Conservation (phyloP, 805 yeast species). For the Lachancea kluyveri region DNA sequence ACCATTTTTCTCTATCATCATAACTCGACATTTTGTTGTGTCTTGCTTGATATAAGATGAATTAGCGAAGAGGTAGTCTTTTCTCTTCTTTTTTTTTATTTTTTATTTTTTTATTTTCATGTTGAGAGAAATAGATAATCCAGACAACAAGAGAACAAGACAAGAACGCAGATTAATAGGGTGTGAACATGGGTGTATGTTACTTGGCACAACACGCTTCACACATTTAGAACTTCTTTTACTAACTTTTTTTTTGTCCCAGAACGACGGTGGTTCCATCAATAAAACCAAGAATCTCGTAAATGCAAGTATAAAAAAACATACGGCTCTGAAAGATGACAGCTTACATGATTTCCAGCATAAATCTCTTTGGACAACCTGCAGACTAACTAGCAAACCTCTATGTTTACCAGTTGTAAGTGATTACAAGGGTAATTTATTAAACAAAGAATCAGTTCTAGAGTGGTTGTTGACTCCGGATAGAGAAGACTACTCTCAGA, state of each 20-base stretch:
- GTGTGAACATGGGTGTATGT: conserved; percentile 8
- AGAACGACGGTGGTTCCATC: conserved; percentile 72
- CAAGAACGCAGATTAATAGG: no score
- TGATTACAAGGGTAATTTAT: conserved; percentile 62
- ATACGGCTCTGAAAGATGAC: conserved; percentile 13
- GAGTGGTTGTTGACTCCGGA: conserved; percentile 43
- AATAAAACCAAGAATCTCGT: conserved; percentile 46
- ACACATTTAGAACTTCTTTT: background rate
- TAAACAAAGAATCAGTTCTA: conserved; percentile 56
- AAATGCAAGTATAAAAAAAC: conserved; percentile 24
- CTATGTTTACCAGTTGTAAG: conserved; percentile 53
- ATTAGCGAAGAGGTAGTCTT: background rate
- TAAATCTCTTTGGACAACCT: conserved; percentile 38
- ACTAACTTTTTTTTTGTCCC: background rate
- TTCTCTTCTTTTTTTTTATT: conserved; percentile 1
- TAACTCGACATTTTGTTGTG: conserved; percentile 6
- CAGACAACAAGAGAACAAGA: no score
- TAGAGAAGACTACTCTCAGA: conserved; percentile 23
- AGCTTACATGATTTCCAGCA: conserved; percentile 16
- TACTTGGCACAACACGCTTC: background rate
- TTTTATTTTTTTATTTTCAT: no score
- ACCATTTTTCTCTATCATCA: conserved; percentile 17
- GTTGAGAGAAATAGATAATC: no score
- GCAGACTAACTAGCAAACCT: conserved; percentile 39
- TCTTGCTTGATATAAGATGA: background rate